phyloP scores from a whole-genome alignment of 2,329 filamentous ascomycete species.

The Corniculantispora saksenae region DNA sequence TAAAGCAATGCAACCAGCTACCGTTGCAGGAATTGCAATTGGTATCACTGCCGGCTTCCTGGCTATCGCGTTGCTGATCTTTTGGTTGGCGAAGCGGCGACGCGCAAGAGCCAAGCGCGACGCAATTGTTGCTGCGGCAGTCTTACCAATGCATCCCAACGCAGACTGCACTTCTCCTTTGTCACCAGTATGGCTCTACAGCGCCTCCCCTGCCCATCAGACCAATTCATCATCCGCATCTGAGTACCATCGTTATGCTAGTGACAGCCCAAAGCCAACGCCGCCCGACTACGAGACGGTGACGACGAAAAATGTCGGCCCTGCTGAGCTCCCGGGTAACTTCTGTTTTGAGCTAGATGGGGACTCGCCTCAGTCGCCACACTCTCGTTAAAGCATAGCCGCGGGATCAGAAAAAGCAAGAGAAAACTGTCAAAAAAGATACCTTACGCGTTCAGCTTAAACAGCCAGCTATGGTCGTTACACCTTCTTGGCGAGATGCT shows the following conservation, averaged over 20 bases:
- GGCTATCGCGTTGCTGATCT: not conserved
- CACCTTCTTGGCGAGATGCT: not conserved
- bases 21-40: constrained; percentile 26
- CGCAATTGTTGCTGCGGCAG: not conserved
- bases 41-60: constrained; percentile 20
- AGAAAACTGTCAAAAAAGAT: too few relatives aligned
- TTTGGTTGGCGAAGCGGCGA: not conserved
- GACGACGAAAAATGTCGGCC: too few relatives aligned
- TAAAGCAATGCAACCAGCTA: constrained; percentile 17
- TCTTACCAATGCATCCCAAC: not conserved
- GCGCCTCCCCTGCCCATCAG: not conserved
- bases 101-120: not conserved
- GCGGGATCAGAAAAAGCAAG: not conserved
- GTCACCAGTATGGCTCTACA: not conserved
- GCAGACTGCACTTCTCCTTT: not conserved
- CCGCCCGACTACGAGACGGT: not conserved
- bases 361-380: not conserved
- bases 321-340: constrained; percentile 6
- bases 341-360: not conserved
- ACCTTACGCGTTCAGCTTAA: not conserved
- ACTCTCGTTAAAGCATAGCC: not conserved
- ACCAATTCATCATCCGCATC: not conserved
- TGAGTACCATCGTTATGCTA: not conserved
- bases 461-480: not conserved
- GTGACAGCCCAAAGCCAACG: not conserved